Evolutionary conservation across 2,329 filamentous ascomycete genomes (phyloP), one percentile per base, ranked within the genome.

Genomic region (Sporothrix euskadiensis): DNA sequence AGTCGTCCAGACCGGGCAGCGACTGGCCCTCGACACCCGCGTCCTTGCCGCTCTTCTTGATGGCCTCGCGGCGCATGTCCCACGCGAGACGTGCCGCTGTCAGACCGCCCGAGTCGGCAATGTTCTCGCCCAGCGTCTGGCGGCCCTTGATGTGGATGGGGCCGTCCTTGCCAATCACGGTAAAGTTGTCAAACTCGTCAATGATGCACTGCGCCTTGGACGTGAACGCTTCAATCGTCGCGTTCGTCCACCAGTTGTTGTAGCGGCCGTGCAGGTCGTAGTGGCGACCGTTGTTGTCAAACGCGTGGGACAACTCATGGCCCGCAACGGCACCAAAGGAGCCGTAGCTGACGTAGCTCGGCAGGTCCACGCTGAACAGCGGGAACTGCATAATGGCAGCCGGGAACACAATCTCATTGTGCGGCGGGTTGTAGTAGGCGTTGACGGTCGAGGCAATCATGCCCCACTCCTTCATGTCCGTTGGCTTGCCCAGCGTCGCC

Each of bases 341-440:
- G n/a, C 90, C 90, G 78, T 92, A 93, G 10, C 86, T 86, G 52
- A 92, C 81, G 76, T 92, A 93, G 32, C 87, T 82, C 0, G 91
- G 91, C 0, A 91, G 84, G 5, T 86, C 82, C 12, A 87, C 85
- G 74, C 90, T 87, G 77, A 92, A 92, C 1, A 90, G 83, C 0
- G 91, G 90, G 3, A 88, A 87, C 78, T 92, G 90, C 86, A 91
- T 89, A 73, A 92, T 91, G 0, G 89, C 91, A 0, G 90, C 89
- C 0, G 89, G 89, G 79, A 93, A 91, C 3, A 89, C 87, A 63
- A 92, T 92, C 77, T 90, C 87, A 77, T 92, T 92, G n/a, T 86
- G 85, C 0, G 85, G 84, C 39, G 86, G 87, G 75, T 88, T 88
- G 79, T 92, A 91, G 77, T 90, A 90, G 1, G 90, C 90, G 76